Evolutionary conservation across 805 yeast species (phyloP), one percentile per base, ranked within the genome.

Genomic region (Metschnikowia dekortorum): DNA sequence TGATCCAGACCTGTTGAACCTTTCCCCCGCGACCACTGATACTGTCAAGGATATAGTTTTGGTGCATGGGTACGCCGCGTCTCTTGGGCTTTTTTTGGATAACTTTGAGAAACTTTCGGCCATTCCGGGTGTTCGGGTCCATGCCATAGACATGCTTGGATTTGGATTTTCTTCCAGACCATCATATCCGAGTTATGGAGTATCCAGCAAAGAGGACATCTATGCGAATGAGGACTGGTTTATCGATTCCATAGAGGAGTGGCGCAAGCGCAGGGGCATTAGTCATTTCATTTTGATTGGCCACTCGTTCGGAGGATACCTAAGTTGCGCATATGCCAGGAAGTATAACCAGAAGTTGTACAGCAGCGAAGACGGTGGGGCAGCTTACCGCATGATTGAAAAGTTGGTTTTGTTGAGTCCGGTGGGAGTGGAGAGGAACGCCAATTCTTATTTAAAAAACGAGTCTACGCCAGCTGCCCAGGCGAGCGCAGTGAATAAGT

Each of bases 61-160:
- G 53, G 69, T 94, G 4, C 99, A 92, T 66, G 99, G 99, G 0
- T 90, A 89, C 62, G 97, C 96, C 1, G 96, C 98, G 0, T 88
- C 96, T 1, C 78, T 90, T 11, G 92, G 95, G 28, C 83, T 89
- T 48, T 92, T 82, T 59, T 79, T 84, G 60, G 80, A 85, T 53
- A 92, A 88, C 61, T 80, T 88, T 55, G 79, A 78, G 42, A 58
- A 49, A 30, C 64, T 78, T 31, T 67, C 74, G 7, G 58, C 70
- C 5, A 68, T 84, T 8, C 80, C 81, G 1, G 84, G 86, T 4
- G 71, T 75, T 11, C 73, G 78, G 39, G 60, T 87, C 33, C 89
- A 84, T 63, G 83, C 89, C 0, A 71, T 87, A 22, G 96, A 87
- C 61, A 64, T 85, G 58, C 79, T 84, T 0, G 90, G 90, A 4